phyloP scores from a whole-genome alignment of 2,329 filamentous ascomycete genomes.

The Domatiomyces catenatus region DNA sequence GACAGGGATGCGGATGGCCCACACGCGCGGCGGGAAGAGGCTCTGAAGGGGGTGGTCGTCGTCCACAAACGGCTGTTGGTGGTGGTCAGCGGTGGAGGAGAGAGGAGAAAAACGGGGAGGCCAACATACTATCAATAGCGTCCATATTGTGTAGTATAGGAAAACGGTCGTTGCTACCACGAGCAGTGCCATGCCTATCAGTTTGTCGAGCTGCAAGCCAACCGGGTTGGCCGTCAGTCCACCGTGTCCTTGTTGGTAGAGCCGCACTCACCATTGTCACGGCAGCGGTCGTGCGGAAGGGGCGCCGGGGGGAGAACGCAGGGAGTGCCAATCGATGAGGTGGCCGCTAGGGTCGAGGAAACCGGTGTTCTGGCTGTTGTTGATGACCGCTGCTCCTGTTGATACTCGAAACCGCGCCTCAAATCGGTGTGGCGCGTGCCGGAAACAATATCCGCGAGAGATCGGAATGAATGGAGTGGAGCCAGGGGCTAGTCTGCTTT shows the following conservation, averaged over 20 bases:
- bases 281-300: not conserved
- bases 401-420: too few species aligned
- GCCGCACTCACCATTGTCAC: not conserved
- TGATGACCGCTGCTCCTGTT: not conserved
- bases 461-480: too few species aligned
- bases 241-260: not conserved
- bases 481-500: too few species aligned
- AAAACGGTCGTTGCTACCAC: slow-evolving; percentile 57
- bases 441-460: not conserved
- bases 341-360: not conserved
- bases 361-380: not conserved
- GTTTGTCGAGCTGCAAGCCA: slow-evolving; percentile 65
- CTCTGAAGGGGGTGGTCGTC: slow-evolving; percentile 82
- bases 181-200: slow-evolving; percentile 62
- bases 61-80: slow-evolving; percentile 80
- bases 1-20: slow-evolving; percentile 96
- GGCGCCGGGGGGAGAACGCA: not conserved
- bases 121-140: slow-evolving; percentile 70
- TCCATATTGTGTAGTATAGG: slow-evolving; percentile 95
- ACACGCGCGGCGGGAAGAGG: slow-evolving; percentile 91
- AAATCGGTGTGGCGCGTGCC: not conserved
- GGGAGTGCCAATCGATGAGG: not conserved
- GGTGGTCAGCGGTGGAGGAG: slow-evolving; percentile 2
- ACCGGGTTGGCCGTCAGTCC: not conserved
- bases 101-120: not conserved